Conservation (phyloP, 2,329 filamentous ascomycete genomes). For the Sphaceloma murrayae region DNA sequence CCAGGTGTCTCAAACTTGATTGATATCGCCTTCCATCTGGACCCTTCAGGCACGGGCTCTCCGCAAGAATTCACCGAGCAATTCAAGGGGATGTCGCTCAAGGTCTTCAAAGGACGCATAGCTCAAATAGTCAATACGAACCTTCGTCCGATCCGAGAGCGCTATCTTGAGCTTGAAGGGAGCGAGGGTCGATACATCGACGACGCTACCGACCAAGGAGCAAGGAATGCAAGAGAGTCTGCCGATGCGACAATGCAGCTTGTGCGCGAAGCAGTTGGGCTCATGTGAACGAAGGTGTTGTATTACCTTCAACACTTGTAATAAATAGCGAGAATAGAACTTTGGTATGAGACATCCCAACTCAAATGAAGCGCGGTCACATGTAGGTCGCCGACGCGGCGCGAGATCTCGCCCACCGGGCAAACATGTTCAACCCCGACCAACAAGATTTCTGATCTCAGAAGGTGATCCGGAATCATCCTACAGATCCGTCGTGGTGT, state of each 20-base stretch:
- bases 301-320: neutral
- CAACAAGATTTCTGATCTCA: constrained; percentile 10
- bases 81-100: constrained; percentile 40
- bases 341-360: constrained; percentile 5
- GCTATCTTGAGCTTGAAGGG: constrained; percentile 46
- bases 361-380: neutral
- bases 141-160: constrained; percentile 46
- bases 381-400: neutral
- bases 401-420: neutral
- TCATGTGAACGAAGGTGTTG: constrained; percentile 21
- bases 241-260: constrained; percentile 44
- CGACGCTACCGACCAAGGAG: constrained; percentile 50
- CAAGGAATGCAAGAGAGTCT: constrained; percentile 50
- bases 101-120: constrained; percentile 55
- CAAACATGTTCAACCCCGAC: neutral
- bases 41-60: constrained; percentile 34
- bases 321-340: neutral
- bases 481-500: too few species aligned
- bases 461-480: too few species aligned
- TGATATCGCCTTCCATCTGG: constrained; percentile 64
- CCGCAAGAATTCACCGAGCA: constrained; percentile 41
- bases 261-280: constrained; percentile 38
- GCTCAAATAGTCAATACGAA: constrained; percentile 47
- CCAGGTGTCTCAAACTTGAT: constrained; percentile 85
- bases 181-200: constrained; percentile 46